Base-by-base conservation (phyloP, 805 yeast species). In the Cyberlindnera americana region DNA sequence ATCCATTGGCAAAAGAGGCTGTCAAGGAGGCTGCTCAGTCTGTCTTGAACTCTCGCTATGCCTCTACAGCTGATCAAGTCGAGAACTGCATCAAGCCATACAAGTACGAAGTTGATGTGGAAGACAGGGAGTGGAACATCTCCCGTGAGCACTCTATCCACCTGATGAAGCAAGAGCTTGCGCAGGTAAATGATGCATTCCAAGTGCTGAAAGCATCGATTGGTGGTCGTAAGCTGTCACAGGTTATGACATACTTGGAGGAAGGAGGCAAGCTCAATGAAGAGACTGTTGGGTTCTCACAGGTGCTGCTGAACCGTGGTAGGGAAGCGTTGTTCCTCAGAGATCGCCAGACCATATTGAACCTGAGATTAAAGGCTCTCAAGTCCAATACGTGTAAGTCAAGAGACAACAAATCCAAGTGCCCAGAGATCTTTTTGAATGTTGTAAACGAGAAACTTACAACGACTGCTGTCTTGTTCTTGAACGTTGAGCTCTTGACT, bases 21-120 rank as follows among this genome's bases (percentile, higher is more conserved):
- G 89, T 93, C 9, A 77, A 75, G 38, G 95, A 88, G 29, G 95
- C 97, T 3, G 95, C 96, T 0, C 72, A 76, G 23, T 69, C 80
- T 18, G 95, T 93, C 6, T 68, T 93, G 46, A 81, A 81, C 47
- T 66, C 84, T 19, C 78, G 91, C 48, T 93, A 75, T 59, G 86
- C 81, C 48, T 82, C 95, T 1, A 91, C 99, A 0, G 95, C 99
- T 0, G 99, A 95, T 60, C 99, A 93, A 61, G 98, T 93, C 6
- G 99, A 93, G 56, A 93, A 95, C 62, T 90, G 98, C 65, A 91
- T 93, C 55, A 93, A 93, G 60, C 99, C 99, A 3, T 93, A 83
- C 67, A 93, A 93, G 65, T 93, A 91, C 60, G 99, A 93, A 57
- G 90, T 93, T 44, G 99, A 93, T 56, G 77, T 93, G 35, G 98